phyloP scores from a whole-genome alignment of 495 filamentous ascomycete species.

The Ascobolus immersus region DNA sequence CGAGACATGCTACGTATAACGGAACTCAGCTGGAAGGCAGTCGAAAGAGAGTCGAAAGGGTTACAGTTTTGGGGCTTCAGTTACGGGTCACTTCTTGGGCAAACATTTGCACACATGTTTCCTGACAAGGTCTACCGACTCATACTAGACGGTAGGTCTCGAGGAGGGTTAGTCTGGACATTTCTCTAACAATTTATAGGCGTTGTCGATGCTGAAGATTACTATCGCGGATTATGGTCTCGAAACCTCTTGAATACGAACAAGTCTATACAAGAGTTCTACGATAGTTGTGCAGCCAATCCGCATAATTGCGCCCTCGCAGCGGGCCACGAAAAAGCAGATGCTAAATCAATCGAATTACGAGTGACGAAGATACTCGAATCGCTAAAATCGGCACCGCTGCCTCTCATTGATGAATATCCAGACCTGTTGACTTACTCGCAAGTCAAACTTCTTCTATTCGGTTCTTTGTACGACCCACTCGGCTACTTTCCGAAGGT shows the following conservation, averaged over 20 bases:
- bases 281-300: no score
- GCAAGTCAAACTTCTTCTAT: constrained; percentile 21
- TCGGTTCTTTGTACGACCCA: constrained; percentile 32
- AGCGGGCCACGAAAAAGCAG: no score
- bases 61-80: constrained; percentile 30
- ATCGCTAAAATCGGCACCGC: no score
- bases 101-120: constrained; percentile 26
- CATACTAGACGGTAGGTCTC: constrained; percentile 24
- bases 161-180: no score
- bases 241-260: constrained; percentile 27
- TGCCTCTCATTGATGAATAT: no score
- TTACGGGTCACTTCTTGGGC: constrained; percentile 28
- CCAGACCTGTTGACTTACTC: constrained; percentile 18
- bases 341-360: no score
- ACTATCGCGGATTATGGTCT: constrained; percentile 22
- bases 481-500: constrained; percentile 29
- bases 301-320: no score
- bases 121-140: constrained; percentile 23
- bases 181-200: no score
- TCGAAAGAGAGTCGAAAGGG: constrained; percentile 18
- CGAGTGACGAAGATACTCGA: no score
- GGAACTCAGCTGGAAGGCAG: constrained; percentile 7
- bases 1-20: constrained; percentile 13
- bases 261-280: constrained; percentile 28
- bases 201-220: constrained; percentile 26